A percentile compares a stretch with the other conserved stretches of the same genome.
Evolutionary conservation across 768 basidiomycete species (phyloP).

Genomic region (Trametes sanguinea): DNA sequence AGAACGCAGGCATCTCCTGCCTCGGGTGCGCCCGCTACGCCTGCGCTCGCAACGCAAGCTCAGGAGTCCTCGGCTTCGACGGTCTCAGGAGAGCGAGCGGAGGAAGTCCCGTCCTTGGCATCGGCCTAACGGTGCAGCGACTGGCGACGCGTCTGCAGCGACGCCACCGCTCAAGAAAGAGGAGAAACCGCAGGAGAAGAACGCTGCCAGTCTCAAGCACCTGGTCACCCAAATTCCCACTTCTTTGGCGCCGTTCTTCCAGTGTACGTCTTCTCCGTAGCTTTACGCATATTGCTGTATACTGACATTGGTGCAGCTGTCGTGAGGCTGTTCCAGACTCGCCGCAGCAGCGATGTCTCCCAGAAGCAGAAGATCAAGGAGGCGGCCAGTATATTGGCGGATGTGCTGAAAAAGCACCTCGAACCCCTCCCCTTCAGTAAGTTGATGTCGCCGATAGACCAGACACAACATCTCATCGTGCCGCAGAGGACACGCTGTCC

Average conservation of each 20-base stretch:
- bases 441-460: constrained; percentile 25
- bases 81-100: constrained; percentile 32
- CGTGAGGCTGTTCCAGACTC: constrained; percentile 82
- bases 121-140: constrained; percentile 35
- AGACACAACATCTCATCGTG: constrained; percentile 9
- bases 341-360: constrained; percentile 70
- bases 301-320: constrained; percentile 53
- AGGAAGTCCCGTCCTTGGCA: constrained; percentile 23
- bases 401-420: constrained; percentile 73
- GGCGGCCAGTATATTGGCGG: constrained; percentile 69
- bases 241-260: constrained; percentile 80
- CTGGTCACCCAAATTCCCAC: constrained; percentile 77
- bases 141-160: constrained; percentile 22
- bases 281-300: not conserved
- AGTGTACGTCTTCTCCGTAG: constrained; percentile 51
- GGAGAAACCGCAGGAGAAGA: constrained; percentile 55
- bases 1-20: constrained; percentile 15
- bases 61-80: constrained; percentile 27
- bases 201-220: constrained; percentile 77
- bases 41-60: not conserved
- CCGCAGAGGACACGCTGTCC: constrained; percentile 43
- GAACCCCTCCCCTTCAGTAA: constrained; percentile 53
- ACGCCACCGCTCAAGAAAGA: constrained; percentile 37
- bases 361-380: constrained; percentile 79
- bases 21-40: not conserved